Conservation (phyloP, 331 rosid genomes). For the Acacia concinna region DNA sequence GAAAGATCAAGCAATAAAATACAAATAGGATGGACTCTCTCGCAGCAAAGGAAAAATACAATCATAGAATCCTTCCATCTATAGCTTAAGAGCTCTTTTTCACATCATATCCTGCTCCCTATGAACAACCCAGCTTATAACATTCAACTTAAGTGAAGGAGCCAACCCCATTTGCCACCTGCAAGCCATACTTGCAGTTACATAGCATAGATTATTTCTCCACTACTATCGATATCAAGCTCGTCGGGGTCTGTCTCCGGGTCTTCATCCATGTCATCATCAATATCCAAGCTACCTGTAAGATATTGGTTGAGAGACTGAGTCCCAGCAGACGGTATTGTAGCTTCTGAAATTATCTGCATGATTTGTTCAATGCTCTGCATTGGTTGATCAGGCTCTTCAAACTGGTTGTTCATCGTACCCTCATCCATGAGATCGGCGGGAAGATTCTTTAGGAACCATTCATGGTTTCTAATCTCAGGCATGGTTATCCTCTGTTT, state of each 20-base stretch:
- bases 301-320: constrained; percentile 73
- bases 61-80: background rate
- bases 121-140: background rate
- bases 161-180: background rate
- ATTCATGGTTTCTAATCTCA: constrained; percentile 74
- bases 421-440: constrained; percentile 74
- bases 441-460: constrained; percentile 92
- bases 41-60: background rate
- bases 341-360: constrained; percentile 87
- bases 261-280: constrained; percentile 86
- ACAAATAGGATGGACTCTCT: constrained; percentile 17
- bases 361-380: constrained; percentile 82
- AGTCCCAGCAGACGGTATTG: constrained; percentile 75
- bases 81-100: background rate
- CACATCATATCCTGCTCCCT: background rate
- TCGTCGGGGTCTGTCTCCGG: constrained; percentile 77
- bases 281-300: constrained; percentile 79
- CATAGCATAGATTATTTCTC: constrained; percentile 89
- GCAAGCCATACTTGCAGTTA: constrained; percentile 24
- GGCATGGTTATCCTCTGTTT: constrained; percentile 84
- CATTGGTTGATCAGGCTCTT: constrained; percentile 87
- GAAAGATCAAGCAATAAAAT: background rate
- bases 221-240: constrained; percentile 87
- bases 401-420: constrained; percentile 50
- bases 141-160: background rate